Evolutionary conservation across 2,329 filamentous ascomycete species (phyloP), one percentile per base, ranked within the genome.

Genomic region (Colletotrichum zoysiae): DNA sequence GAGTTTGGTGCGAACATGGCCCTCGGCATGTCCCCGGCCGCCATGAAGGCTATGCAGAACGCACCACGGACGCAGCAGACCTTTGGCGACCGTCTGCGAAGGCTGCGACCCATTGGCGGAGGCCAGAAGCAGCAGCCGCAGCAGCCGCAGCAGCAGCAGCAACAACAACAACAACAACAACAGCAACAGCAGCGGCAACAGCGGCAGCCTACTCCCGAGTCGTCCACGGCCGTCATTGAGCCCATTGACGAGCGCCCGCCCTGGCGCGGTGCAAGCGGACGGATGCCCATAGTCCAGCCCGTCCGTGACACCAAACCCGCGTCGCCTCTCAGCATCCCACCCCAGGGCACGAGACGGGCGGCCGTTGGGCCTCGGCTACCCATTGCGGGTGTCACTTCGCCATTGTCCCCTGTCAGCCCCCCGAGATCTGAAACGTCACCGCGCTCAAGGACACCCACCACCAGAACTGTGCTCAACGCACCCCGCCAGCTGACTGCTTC

Each of bases 201-300:
- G 30, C 16, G 9, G 8, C 53, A 38, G 23, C 12, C 38, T 42
- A 18, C 75, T 35, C 73, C 76, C 66, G 72, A 75, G 8, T 70
- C 75, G 23, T 70, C 76, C n/a, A 53, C 71, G 9, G 67, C 63
- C 11, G 63, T 70, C 23, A 5, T 18, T 18, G 58, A 58, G 16
- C 33, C 71, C 71, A 51, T 84, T 65, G 83, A 86, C 35, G 83
- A 78, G 63, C 84, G 86, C 30, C 89, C 90, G 6, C 86, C 90
- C 69, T 95, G 93, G 93, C 91, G 90, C 76, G 92, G 92, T 23
- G 89, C 90, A 48, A 94, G 90, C 78, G 93, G 93, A 38, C 88
- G 92, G 74, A 86, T 86, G 53, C 84, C 88, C 46, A 85, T 93
- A 67, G 87, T 93, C 44, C 86, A 87, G 56, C 90, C 92, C 4